Evolutionary conservation across 2,329 filamentous ascomycete species (phyloP), one percentile per base, ranked within the genome.

Genomic region (Hypomyces rosellus): DNA sequence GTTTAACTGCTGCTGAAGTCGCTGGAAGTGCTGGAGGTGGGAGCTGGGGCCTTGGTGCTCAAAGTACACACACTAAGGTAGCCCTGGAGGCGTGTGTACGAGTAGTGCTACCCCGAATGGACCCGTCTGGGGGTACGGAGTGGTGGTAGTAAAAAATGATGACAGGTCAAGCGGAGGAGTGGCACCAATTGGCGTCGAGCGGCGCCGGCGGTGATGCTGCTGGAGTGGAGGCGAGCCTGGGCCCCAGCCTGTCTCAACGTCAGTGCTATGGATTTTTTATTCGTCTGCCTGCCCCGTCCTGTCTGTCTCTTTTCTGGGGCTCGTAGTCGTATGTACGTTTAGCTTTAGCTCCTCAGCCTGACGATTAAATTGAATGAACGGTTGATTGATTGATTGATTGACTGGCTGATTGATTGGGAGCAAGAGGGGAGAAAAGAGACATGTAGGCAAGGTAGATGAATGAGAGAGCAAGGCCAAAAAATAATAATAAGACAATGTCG

Each of bases 131-230:
- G 50, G 50, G 42, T 40, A 39, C 51, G 48, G 46, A 43, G 51
- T 51, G 51, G 51, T 49, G 47, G 46, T 53, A 51, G 48, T 49
- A 42, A 46, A 46, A 53, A 50, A 55, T 53, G 52, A 48, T 48
- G 51, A 53, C 51, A 51, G 48, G 51, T 50, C 45, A 51, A 42
- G 53, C 48, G 51, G 53, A 48, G 45, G 30, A 49, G 53, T 48
- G 49, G 51, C 53, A 39, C 53, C 53, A 51, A 49, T 53, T 55
- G 53, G 51, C 48, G 45, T 49, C 34, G 43, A 36, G 46, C 49
- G 42, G 46, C 22, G 51, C 43, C 30, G 39, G 49, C 51, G 51
- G 48, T 48, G 51, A 46, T 51, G 45, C 16, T 45, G 20, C 37
- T 45, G 42, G 43, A 33, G 39, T 45, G 47, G 47, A 37, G 44